These are phyloP conservation scores for Solanum infundibuliforme DNA, from an alignment of 257 asterid genomes.

Conservation along the genomic window DNA sequence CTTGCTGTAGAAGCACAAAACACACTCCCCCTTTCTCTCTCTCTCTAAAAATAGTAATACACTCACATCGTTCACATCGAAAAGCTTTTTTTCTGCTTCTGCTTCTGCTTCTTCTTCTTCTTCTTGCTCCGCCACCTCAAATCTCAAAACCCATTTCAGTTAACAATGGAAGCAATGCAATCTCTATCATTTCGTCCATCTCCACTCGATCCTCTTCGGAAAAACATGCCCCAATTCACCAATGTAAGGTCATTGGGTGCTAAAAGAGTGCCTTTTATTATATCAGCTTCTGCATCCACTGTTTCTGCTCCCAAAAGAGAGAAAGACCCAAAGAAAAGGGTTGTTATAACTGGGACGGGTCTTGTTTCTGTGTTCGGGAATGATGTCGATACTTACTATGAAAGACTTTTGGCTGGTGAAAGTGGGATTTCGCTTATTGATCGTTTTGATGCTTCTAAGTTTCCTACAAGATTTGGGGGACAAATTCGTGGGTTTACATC, in stretches of 20 bases:
- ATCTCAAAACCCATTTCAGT: neutral
- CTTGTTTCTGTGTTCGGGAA: constrained; percentile 47
- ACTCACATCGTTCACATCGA: constrained; percentile 18
- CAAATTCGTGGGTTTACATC: constrained; percentile 43
- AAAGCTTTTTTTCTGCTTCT: neutral
- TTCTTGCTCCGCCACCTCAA: neutral
- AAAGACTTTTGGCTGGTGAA: constrained; percentile 37
- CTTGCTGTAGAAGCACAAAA: neutral
- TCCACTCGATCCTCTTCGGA: constrained; percentile 35
- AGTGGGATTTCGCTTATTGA: constrained; percentile 44
- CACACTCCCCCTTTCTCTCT: neutral
- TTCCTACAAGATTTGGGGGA: constrained; percentile 49
- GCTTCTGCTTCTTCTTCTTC: neutral
- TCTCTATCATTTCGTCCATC: constrained; percentile 23
- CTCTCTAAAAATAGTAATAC: neutral
- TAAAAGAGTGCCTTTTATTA: constrained; percentile 3
- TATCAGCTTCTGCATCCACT: constrained; percentile 20
- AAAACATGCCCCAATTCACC: neutral
- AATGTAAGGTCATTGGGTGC: neutral
- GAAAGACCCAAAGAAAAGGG: constrained; percentile 47
- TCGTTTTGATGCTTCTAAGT: constrained; percentile 48
- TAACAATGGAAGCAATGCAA: constrained; percentile 20
- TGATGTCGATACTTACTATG: constrained; percentile 33
- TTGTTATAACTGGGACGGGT: constrained; percentile 51
- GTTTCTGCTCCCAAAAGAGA: constrained; percentile 40